Evolutionary conservation across 257 asterid species (phyloP).

Genomic region (Lycium ferocissimum): DNA sequence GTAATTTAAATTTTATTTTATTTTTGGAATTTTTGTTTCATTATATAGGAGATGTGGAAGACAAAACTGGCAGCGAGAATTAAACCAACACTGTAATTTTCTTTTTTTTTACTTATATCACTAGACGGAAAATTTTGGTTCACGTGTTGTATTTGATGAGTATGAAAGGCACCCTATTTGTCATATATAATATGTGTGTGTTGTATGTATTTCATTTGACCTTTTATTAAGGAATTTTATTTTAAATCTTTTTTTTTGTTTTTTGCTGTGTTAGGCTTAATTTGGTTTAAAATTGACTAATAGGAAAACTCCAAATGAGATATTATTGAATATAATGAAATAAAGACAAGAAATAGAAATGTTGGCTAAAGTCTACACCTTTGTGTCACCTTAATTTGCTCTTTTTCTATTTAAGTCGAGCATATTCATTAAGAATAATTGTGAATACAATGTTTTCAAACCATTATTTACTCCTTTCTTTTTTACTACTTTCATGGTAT

Average conservation of each 20-base stretch:
- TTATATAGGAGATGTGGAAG: no score
- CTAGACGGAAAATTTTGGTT: neutral
- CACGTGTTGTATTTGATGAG: neutral
- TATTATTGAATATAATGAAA: neutral
- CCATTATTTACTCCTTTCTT: neutral
- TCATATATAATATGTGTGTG: neutral
- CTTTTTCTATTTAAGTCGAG: neutral
- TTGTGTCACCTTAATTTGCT: neutral
- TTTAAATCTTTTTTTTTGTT: neutral
- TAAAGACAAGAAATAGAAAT: conserved; percentile 7
- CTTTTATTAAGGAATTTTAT: neutral
- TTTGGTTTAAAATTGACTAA: conserved; percentile 9
- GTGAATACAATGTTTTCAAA: neutral
- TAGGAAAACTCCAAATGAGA: neutral
- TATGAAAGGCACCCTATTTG: neutral
- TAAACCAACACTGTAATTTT: no score
- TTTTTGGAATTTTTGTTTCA: no score
- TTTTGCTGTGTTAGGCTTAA: neutral
- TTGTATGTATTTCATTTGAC: neutral
- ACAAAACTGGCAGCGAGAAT: no score
- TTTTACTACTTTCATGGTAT: neutral
- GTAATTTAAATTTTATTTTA: no score
- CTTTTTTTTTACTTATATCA: neutral
- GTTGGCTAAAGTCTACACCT: conserved; percentile 8
- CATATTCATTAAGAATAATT: neutral